These are phyloP conservation scores for Vaccinium darrowii DNA, from an alignment of 148 eudicot species.

Conservation along the genomic window DNA sequence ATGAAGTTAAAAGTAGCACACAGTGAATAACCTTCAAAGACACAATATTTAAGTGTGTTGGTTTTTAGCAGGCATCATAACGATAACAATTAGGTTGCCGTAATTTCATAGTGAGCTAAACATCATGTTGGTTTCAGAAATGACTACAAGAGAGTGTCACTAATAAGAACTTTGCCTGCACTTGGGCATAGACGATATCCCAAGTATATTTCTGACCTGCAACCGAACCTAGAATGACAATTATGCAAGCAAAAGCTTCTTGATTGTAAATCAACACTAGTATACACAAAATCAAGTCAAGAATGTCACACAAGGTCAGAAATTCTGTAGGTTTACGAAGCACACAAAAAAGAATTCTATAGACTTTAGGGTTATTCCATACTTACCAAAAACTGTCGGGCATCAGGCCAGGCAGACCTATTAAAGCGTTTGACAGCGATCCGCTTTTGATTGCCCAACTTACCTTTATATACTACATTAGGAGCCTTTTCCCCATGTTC, in stretches of 20 bases:
- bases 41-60: neutral
- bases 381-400: slow-evolving; percentile 78
- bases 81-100: neutral
- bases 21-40: neutral
- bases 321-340: neutral
- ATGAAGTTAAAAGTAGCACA: neutral
- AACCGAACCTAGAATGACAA: neutral
- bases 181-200: neutral
- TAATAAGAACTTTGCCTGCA: neutral
- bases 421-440: slow-evolving; percentile 93
- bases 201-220: neutral
- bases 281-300: neutral
- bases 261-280: neutral
- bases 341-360: neutral
- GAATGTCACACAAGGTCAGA: neutral
- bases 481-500: slow-evolving; percentile 99
- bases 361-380: neutral
- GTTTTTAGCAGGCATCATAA: neutral
- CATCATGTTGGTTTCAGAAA: neutral
- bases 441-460: slow-evolving; percentile 74
- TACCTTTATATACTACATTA: slow-evolving; percentile 87
- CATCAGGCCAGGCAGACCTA: slow-evolving; percentile 96
- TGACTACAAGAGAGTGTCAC: neutral
- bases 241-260: neutral
- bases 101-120: neutral